These are phyloP conservation scores for Babjeviella inositovora DNA, from an alignment of 805 yeast genomes.

Conservation along the genomic window DNA sequence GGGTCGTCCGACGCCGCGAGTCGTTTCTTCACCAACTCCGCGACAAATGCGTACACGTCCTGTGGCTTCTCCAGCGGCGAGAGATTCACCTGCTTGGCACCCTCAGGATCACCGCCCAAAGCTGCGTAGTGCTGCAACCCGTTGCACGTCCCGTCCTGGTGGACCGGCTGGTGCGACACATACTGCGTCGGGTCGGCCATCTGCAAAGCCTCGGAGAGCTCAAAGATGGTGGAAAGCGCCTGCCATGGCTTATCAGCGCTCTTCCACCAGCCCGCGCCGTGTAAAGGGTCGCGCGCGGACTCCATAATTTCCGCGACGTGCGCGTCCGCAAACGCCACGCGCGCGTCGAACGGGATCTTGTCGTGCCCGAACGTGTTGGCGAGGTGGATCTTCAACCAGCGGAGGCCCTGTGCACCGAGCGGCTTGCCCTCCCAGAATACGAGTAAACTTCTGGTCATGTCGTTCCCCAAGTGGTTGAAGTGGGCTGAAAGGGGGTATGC, in stretches of 20 bases:
- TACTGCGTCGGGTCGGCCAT: constrained; percentile 48
- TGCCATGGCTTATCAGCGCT: constrained; percentile 79
- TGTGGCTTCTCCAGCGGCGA: constrained; percentile 59
- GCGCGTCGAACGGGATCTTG: constrained; percentile 50
- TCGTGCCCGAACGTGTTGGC: constrained; percentile 65
- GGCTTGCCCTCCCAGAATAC: constrained; percentile 65
- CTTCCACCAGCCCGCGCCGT: constrained; percentile 48
- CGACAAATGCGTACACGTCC: constrained; percentile 64
- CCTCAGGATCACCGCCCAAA: constrained; percentile 70
- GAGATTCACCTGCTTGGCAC: constrained; percentile 68
- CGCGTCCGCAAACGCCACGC: constrained; percentile 42
- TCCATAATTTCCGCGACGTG: constrained; percentile 36
- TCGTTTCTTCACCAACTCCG: constrained; percentile 39
- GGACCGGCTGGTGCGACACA: constrained; percentile 62
- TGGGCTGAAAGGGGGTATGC: constrained; percentile 74
- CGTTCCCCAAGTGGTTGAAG: constrained; percentile 70
- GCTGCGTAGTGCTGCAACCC: constrained; percentile 84
- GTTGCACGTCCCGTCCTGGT: constrained; percentile 80
- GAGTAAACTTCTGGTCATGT: constrained; percentile 56
- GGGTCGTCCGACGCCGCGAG: constrained; percentile 37
- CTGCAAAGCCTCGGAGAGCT: constrained; percentile 42
- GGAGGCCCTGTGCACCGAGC: constrained; percentile 47
- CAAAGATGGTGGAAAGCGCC: constrained; percentile 54
- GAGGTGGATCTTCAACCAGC: constrained; percentile 64
- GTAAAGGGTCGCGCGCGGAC: constrained; percentile 49